phyloP scores from a whole-genome alignment of 176 grass and related monocot species.

The Urochloa ruziziensis region DNA sequence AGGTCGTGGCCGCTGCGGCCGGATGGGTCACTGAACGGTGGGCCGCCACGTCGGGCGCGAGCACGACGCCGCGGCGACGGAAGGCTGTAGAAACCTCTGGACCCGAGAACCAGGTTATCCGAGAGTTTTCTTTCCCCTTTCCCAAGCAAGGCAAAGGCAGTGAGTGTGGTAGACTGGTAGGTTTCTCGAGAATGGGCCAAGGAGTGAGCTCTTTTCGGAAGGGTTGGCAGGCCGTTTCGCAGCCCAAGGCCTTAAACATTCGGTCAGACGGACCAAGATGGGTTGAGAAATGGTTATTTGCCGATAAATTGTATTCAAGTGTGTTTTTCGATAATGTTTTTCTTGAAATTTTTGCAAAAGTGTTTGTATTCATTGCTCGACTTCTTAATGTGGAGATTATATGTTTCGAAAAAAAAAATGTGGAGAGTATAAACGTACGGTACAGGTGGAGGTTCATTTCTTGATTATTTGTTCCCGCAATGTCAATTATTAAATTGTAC shows the following conservation, averaged over 20 bases:
- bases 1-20: not conserved
- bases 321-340: too few species aligned
- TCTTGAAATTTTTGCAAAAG: too few species aligned
- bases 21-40: constrained; percentile 1
- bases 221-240: not conserved
- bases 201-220: not conserved
- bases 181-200: not conserved
- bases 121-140: not conserved
- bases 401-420: too few species aligned
- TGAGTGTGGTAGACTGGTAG: too few species aligned
- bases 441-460: too few species aligned
- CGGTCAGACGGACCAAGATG: not conserved
- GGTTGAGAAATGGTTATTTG: not conserved
- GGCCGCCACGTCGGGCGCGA: not conserved
- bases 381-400: too few species aligned
- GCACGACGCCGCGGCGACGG: not conserved
- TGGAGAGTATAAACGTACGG: too few species aligned
- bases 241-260: not conserved
- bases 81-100: constrained; percentile 12
- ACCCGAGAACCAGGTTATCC: not conserved
- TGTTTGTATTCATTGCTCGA: too few species aligned
- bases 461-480: too few species aligned
- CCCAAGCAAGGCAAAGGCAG: not conserved
- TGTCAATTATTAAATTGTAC: too few species aligned
- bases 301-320: too few species aligned